A percentile compares a stretch with the other conserved stretches of the same genome.
phyloP scores from a whole-genome alignment of 257 asterid species.

The Paulownia fortunei region DNA sequence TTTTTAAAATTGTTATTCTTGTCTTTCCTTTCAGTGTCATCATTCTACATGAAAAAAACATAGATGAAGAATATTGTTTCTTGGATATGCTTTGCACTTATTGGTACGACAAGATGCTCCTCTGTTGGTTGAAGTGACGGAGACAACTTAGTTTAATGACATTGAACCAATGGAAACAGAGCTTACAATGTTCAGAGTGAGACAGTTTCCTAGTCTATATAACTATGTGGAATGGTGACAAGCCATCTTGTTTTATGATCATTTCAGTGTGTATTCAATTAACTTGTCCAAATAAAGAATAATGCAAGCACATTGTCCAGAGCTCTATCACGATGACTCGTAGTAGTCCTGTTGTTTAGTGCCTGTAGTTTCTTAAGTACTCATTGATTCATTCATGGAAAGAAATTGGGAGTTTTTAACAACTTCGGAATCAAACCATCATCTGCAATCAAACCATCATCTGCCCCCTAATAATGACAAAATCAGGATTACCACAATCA shows the following conservation, averaged over 20 bases:
- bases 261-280: neutral
- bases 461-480: too few species aligned
- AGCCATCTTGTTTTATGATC: neutral
- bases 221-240: conserved; percentile 8
- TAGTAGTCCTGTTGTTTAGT: too few species aligned
- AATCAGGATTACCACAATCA: too few species aligned
- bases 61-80: neutral
- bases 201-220: conserved; percentile 3
- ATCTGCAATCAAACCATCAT: too few species aligned
- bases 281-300: neutral
- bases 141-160: conserved; percentile 1
- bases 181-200: neutral
- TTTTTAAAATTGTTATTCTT: neutral
- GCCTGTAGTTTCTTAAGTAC: too few species aligned
- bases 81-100: neutral
- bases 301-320: neutral
- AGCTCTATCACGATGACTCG: too few species aligned
- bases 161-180: neutral
- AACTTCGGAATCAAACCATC: neutral
- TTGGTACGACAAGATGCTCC: neutral
- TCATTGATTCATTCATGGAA: neutral
- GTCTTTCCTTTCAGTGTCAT: neutral
- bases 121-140: neutral
- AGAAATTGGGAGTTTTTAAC: neutral
- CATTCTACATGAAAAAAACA: neutral